Base-by-base conservation (phyloP, 805 yeast species). In the Ogataea trehaloabstinens region DNA sequence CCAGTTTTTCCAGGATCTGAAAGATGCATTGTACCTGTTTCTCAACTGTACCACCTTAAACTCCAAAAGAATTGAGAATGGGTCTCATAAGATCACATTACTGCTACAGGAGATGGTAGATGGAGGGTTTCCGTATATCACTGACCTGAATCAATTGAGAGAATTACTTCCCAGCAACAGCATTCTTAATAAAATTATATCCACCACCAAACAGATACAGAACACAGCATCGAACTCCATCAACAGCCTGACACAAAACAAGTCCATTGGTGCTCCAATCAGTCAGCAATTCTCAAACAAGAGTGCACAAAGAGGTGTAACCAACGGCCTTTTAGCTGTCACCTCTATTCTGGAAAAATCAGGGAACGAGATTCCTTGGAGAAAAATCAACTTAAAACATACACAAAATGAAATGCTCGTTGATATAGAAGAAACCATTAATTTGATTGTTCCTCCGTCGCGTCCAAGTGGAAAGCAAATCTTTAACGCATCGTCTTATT, bases 351-450 rank as follows among this genome's bases (percentile, higher is more conserved):
- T 57, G 18, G 66, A 61, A 54, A 74, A 32, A 33, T 56, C 66
- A 0, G 63, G 62, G 4, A 56, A 66, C 33, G 54, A 55, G 19
- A 64, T 67, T 6, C 95, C 96, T 1, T 91, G 98, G 98, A 74
- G 98, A 52, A 69, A 76, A 33, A 56, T 80, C 4, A 74, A 78
- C 46, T 82, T 85, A n/a, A 75, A 73, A 48, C 79, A 86, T 57
- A 73, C 86, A 3, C 80, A 80, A 48, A 88, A 91, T 60, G 98
- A 91, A 61, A 70, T 91, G 61, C 88, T 81, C 57, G 83, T 91
- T 6, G 98, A 93, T 61, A 58, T 93, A 5, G 69, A 71, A 2
- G 99, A 91, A 58, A 66, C 71, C 1, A 59, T 85, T 17, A 73
- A 73, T 45, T 73, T 82, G 25, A 70, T 83, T 0, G 59, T 80